These are phyloP conservation scores for Trichoderma asperellum DNA, from an alignment of 2,329 filamentous ascomycete species.

Conservation along the genomic window DNA sequence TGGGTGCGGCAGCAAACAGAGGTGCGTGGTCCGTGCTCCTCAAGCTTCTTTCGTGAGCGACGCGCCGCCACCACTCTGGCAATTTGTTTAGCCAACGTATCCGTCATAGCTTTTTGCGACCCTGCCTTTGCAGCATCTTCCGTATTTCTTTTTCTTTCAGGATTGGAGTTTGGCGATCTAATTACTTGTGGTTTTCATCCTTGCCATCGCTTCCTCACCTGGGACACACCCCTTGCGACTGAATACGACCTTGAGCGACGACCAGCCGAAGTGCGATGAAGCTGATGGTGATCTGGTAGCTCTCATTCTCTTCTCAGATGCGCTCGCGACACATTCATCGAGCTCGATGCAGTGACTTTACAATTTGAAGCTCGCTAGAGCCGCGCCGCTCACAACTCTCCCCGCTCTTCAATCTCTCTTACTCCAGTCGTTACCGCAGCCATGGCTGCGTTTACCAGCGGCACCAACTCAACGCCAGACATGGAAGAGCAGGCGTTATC, in stretches of 20 bases:
- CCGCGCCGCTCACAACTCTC: conserved; percentile 12
- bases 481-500: conserved; percentile 23
- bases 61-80: conserved; percentile 24
- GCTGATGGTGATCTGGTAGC: conserved; percentile 24
- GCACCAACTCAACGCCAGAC: conserved; percentile 24
- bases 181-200: not conserved
- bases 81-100: conserved; percentile 9
- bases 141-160: not conserved
- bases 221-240: not conserved
- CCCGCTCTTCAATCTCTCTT: not conserved
- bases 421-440: not conserved
- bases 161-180: conserved; percentile 2
- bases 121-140: conserved; percentile 3
- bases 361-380: conserved; percentile 27
- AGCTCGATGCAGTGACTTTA: conserved; percentile 28
- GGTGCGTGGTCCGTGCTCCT: conserved; percentile 28
- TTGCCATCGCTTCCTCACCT: not conserved
- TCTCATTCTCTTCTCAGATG: conserved; percentile 25
- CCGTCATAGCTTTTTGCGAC: not conserved
- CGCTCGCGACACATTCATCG: conserved; percentile 20
- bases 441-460: conserved; percentile 20
- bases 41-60: conserved; percentile 25
- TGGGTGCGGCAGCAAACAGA: conserved; percentile 1
- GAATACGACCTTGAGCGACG: not conserved
- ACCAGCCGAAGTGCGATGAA: conserved; percentile 24